Conservation (phyloP, 2,329 filamentous ascomycete species). For the Knufia fluminis region DNA sequence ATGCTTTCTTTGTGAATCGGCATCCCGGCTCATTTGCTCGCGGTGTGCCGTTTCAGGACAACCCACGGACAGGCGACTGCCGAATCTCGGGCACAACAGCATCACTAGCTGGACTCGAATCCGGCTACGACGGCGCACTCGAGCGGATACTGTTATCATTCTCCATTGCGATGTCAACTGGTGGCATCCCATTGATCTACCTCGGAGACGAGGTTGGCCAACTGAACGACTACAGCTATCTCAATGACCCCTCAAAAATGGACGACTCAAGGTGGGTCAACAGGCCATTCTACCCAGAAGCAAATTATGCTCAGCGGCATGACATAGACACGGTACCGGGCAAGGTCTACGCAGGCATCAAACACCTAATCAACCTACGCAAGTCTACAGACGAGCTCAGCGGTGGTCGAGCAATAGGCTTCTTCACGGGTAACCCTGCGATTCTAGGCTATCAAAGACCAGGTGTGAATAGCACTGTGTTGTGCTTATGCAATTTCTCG, state of each 20-base stretch:
- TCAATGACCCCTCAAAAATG: constrained; percentile 20
- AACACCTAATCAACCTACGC: constrained; percentile 17
- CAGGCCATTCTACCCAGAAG: constrained; percentile 17
- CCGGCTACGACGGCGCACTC: constrained; percentile 18
- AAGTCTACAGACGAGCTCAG: constrained; percentile 19
- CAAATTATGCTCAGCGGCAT: constrained; percentile 16
- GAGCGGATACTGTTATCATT: constrained; percentile 19
- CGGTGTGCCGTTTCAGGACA: constrained; percentile 21
- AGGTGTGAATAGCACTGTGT: constrained; percentile 12
- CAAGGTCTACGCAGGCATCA: constrained; percentile 18
- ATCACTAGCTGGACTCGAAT: constrained; percentile 19
- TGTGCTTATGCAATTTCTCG: constrained; percentile 22
- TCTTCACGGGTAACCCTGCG: constrained; percentile 18
- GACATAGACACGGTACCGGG: constrained; percentile 16
- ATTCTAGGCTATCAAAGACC: constrained; percentile 21
- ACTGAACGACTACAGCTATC: constrained; percentile 22
- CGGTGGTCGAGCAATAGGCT: constrained; percentile 18
- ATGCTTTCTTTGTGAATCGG: constrained; percentile 22
- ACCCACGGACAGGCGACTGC: constrained; percentile 20
- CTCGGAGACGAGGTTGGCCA: constrained; percentile 22
- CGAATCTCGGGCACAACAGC: constrained; percentile 21
- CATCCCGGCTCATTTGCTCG: constrained; percentile 20
- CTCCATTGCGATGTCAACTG: constrained; percentile 20
- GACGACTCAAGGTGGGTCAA: constrained; percentile 22
- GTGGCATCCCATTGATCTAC: constrained; percentile 21